These are phyloP conservation scores for Russula ochroleuca DNA, from an alignment of 768 basidiomycete genomes.

Conservation along the genomic window DNA sequence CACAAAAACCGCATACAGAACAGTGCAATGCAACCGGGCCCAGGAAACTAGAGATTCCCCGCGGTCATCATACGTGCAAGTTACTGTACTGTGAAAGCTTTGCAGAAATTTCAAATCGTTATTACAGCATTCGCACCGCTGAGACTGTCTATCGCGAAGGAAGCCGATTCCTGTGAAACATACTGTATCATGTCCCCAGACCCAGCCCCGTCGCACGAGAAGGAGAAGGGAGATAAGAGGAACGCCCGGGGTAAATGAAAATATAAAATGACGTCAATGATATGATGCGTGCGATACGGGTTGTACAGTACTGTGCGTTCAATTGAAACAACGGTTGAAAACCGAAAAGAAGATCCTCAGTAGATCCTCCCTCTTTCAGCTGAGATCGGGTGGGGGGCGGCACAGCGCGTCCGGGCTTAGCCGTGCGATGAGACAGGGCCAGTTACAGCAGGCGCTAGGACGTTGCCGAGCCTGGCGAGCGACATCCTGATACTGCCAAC, in stretches of 20 bases:
- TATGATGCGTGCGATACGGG: background rate
- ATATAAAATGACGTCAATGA: background rate
- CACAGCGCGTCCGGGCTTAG: conserved; percentile 1
- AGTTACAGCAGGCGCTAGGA: background rate
- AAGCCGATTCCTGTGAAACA: background rate
- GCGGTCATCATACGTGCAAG: background rate
- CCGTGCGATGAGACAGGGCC: background rate
- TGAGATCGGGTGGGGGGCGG: background rate
- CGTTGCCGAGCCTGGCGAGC: conserved; percentile 2
- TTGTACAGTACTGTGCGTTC: background rate
- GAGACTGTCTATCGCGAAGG: background rate
- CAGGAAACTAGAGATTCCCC: background rate
- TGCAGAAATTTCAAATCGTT: background rate
- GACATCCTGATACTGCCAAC: background rate
- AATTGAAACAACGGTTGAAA: background rate
- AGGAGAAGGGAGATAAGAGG: background rate
- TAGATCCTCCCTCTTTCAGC: background rate
- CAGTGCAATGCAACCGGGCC: background rate
- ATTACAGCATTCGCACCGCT: background rate
- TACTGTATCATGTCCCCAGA: background rate
- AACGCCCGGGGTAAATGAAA: background rate
- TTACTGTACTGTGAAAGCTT: background rate
- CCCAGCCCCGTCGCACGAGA: background rate
- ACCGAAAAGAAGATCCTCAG: background rate
- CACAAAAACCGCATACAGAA: background rate